Conservation (phyloP, 768 basidiomycete species). For the Dictyophora rubrovolvata region DNA sequence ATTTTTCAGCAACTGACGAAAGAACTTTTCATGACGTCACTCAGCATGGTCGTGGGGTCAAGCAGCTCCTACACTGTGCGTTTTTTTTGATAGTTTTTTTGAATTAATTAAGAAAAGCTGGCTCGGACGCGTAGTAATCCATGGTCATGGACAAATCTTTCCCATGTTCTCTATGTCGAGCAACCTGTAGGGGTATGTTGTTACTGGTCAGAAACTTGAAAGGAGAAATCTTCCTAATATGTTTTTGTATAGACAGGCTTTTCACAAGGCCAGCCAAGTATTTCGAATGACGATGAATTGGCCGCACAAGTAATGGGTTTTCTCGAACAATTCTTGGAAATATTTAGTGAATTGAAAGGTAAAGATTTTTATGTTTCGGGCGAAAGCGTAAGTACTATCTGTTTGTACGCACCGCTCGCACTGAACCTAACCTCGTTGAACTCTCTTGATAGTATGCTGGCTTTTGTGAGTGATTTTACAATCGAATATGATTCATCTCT, state of each 20-base stretch:
- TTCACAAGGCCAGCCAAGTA: constrained; percentile 6
- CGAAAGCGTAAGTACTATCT: constrained; percentile 12
- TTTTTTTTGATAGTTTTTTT: background rate
- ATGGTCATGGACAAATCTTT: constrained; percentile 14
- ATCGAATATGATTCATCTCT: background rate
- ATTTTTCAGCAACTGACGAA: background rate
- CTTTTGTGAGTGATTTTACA: constrained; percentile 17
- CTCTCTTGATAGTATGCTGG: constrained; percentile 23
- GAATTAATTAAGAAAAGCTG: background rate
- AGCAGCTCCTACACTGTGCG: constrained; percentile 7
- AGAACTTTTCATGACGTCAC: background rate
- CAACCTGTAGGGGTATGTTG: constrained; percentile 15
- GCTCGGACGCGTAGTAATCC: constrained; percentile 1
- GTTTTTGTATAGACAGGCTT: constrained; percentile 7
- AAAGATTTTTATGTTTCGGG: constrained; percentile 15
- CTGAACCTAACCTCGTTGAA: background rate
- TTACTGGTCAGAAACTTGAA: background rate
- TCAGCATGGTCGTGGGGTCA: constrained; percentile 14
- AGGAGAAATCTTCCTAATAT: background rate
- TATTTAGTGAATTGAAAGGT: constrained; percentile 15
- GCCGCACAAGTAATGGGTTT: constrained; percentile 16
- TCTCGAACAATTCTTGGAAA: constrained; percentile 13
- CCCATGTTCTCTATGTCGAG: constrained; percentile 14
- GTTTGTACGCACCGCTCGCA: background rate
- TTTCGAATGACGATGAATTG: constrained; percentile 13